phyloP scores from a whole-genome alignment of 2,329 filamentous ascomycete genomes.

The Coniochaeta prunicola region DNA sequence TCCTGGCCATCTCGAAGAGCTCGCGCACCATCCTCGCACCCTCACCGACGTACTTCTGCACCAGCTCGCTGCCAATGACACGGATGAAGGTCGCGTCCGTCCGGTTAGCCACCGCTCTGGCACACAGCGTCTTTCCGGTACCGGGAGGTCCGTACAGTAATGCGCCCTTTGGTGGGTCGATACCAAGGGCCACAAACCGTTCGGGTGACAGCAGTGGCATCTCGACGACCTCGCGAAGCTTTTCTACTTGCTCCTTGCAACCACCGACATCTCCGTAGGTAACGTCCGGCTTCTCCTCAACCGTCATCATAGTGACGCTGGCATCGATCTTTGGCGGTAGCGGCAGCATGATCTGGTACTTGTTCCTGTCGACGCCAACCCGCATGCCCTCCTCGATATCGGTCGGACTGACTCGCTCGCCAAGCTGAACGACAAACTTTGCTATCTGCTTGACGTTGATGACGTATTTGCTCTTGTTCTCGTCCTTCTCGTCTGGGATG shows the following conservation, averaged over 20 bases:
- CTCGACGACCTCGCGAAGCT: constrained; percentile 95
- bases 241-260: constrained; percentile 99
- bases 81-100: constrained; percentile 98
- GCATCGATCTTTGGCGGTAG: constrained; percentile 98
- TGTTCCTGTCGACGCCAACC: constrained; percentile 95
- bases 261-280: constrained; percentile 98
- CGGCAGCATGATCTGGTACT: constrained; percentile 97
- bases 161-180: constrained; percentile 96
- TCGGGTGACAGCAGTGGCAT: constrained; percentile 96
- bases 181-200: constrained; percentile 96
- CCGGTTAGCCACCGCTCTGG: constrained; percentile 92
- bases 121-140: constrained; percentile 98
- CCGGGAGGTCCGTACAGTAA: constrained; percentile 94
- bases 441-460: constrained; percentile 99
- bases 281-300: constrained; percentile 98
- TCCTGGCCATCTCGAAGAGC: constrained; percentile 98
- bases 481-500: constrained; percentile 91
- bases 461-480: constrained; percentile 98
- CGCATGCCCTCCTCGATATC: constrained; percentile 99
- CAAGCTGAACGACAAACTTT: constrained; percentile 97
- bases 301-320: constrained; percentile 99
- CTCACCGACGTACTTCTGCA: constrained; percentile 98
- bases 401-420: constrained; percentile 92
- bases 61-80: constrained; percentile 94
- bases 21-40: constrained; percentile 97